Conservation (phyloP, 208 protist genomes). For the Angomonas deanei region DNA sequence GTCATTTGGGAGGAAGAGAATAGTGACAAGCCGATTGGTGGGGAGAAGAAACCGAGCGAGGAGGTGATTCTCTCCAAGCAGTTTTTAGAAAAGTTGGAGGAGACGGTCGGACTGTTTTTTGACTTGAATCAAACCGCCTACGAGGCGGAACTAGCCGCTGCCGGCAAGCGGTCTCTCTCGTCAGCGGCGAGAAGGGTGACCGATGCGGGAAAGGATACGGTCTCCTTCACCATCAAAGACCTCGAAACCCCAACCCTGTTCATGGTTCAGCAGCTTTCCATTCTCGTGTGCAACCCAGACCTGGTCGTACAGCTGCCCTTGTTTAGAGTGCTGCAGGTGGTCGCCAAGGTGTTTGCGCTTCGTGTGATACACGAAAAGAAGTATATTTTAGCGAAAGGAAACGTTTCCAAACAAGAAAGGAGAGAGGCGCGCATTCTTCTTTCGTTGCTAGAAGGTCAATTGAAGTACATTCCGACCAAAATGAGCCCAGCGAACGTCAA, state of each 20-base stretch:
- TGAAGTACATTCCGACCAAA: constrained; percentile 23
- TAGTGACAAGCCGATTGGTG: background rate
- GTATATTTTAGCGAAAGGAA: background rate
- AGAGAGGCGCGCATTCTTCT: constrained; percentile 12
- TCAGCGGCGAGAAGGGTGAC: constrained; percentile 18
- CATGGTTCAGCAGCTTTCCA: constrained; percentile 23
- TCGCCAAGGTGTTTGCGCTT: constrained; percentile 43
- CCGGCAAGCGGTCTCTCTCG: constrained; percentile 13
- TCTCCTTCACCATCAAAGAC: constrained; percentile 10
- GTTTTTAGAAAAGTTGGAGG: background rate
- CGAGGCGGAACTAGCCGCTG: constrained; percentile 1
- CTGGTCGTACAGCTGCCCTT: constrained; percentile 19
- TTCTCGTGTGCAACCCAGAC: constrained; percentile 22
- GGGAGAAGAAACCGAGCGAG: background rate
- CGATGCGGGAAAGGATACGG: background rate
- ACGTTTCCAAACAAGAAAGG: constrained; percentile 15
- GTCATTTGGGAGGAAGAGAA: constrained; percentile 4
- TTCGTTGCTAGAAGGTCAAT: constrained; percentile 17
- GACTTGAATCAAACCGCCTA: background rate
- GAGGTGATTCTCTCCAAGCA: background rate
- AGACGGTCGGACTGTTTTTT: background rate
- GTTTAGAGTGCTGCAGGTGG: constrained; percentile 22
- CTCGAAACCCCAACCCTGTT: constrained; percentile 24
- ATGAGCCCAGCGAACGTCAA: constrained; percentile 27
- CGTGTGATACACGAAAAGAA: constrained; percentile 25